A percentile compares a stretch with the other conserved stretches of the same genome.
phyloP scores from a whole-genome alignment of 2,329 filamentous ascomycete genomes.

The Rachicladosporium sp. region DNA sequence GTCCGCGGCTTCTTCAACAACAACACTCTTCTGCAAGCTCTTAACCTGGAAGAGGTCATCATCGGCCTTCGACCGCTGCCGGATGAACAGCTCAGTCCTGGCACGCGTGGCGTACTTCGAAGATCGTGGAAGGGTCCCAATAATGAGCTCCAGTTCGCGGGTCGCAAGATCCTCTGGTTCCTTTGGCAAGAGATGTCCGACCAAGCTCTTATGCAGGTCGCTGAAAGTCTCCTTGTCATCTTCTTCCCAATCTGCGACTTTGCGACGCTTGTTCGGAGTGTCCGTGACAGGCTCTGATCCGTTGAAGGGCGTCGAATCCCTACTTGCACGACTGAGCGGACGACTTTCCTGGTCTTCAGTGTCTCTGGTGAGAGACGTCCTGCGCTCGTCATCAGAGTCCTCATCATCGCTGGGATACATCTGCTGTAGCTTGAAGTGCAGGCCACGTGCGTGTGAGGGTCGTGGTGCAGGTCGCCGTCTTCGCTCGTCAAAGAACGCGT shows the following conservation, averaged over 20 bases:
- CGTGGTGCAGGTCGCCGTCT: conserved; percentile 42
- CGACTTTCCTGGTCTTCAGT: conserved; percentile 79
- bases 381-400: conserved; percentile 66
- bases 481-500: conserved; percentile 45
- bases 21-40: conserved; percentile 38
- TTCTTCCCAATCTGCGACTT: conserved; percentile 31
- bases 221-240: conserved; percentile 34
- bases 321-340: conserved; percentile 58
- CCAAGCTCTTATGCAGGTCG: conserved; percentile 32
- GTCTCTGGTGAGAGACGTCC: conserved; percentile 55
- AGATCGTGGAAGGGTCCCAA: conserved; percentile 41
- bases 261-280: conserved; percentile 32
- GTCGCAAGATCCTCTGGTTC: conserved; percentile 61
- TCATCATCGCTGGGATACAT: conserved; percentile 61
- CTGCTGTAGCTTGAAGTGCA: conserved; percentile 68
- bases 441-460: conserved; percentile 50
- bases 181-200: conserved; percentile 39
- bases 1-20: conserved; percentile 9
- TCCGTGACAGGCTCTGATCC: conserved; percentile 37
- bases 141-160: conserved; percentile 40
- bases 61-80: conserved; percentile 74
- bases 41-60: conserved; percentile 64
- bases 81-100: conserved; percentile 53
- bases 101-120: conserved; percentile 66
- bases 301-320: conserved; percentile 40